A percentile compares a stretch with the other conserved stretches of the same genome.
phyloP scores from a whole-genome alignment of 768 basidiomycete genomes.

The Trametes gibbosa region DNA sequence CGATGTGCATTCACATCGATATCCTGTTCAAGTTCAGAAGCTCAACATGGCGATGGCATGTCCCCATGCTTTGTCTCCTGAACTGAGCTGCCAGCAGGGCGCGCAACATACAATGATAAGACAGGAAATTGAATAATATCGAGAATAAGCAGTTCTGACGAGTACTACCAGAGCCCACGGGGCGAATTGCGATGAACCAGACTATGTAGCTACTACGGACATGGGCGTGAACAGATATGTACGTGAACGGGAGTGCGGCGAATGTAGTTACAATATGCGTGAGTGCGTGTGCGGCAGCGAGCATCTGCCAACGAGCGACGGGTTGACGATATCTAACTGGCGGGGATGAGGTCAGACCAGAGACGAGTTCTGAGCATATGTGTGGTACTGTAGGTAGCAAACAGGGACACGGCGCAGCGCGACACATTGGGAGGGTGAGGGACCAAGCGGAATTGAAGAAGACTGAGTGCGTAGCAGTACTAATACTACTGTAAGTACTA shows the following conservation, averaged over 20 bases:
- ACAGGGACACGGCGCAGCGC: neutral
- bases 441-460: neutral
- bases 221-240: neutral
- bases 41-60: too few relatives aligned
- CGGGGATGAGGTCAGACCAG: neutral
- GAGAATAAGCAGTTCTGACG: too few relatives aligned
- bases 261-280: neutral
- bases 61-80: too few relatives aligned
- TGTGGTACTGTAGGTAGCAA: neutral
- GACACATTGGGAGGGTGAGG: neutral
- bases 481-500: neutral
- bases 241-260: too few relatives aligned
- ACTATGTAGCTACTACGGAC: neutral
- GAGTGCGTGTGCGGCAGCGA: neutral
- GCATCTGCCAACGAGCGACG: neutral
- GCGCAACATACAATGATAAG: too few relatives aligned
- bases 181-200: neutral
- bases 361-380: too few relatives aligned
- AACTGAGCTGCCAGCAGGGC: too few relatives aligned
- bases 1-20: too few relatives aligned
- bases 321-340: too few relatives aligned
- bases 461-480: neutral
- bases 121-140: too few relatives aligned
- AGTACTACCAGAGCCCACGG: neutral
- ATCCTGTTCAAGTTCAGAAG: too few relatives aligned